Percentiles rank a stretch among this genome's conserved stretches.
These are phyloP conservation scores for Discostella stelligeroides DNA, from an alignment of 108 stramenopile genomes.

Conservation along the genomic window DNA sequence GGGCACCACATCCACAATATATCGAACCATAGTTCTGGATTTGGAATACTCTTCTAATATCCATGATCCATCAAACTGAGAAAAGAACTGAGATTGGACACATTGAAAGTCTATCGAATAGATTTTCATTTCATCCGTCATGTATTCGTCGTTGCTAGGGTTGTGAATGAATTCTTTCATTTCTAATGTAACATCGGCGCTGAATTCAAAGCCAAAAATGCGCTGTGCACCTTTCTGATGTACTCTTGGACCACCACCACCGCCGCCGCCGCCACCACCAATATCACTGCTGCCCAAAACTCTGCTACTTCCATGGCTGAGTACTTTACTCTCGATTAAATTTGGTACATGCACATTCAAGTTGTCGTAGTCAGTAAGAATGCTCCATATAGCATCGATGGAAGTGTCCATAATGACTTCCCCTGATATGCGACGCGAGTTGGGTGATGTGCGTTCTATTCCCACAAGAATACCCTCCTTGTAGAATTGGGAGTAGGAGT, in stretches of 20 bases:
- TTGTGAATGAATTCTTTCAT: slow-evolving; percentile 57
- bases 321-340: slow-evolving; percentile 73
- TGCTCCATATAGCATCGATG: slow-evolving; percentile 80
- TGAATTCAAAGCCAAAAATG: slow-evolving; percentile 76
- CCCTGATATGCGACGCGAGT: slow-evolving; percentile 83
- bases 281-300: too few relatives aligned
- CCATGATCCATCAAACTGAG: slow-evolving; percentile 62
- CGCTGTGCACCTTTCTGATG: slow-evolving; percentile 81
- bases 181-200: slow-evolving; percentile 72
- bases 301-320: slow-evolving; percentile 17
- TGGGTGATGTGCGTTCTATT: slow-evolving; percentile 84
- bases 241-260: slow-evolving; percentile 54
- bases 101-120: slow-evolving; percentile 54
- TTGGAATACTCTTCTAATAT: slow-evolving; percentile 54
- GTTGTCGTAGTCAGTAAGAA: slow-evolving; percentile 90
- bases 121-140: background rate
- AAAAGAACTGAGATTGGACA: slow-evolving; percentile 72
- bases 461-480: slow-evolving; percentile 60
- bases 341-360: slow-evolving; percentile 89
- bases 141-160: background rate
- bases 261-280: background rate
- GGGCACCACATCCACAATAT: slow-evolving; percentile 86
- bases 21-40: slow-evolving; percentile 64
- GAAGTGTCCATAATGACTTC: slow-evolving; percentile 70
- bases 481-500: slow-evolving; percentile 25